Conservation (phyloP, 495 filamentous ascomycete genomes). For the Tuber microsphaerosporum region DNA sequence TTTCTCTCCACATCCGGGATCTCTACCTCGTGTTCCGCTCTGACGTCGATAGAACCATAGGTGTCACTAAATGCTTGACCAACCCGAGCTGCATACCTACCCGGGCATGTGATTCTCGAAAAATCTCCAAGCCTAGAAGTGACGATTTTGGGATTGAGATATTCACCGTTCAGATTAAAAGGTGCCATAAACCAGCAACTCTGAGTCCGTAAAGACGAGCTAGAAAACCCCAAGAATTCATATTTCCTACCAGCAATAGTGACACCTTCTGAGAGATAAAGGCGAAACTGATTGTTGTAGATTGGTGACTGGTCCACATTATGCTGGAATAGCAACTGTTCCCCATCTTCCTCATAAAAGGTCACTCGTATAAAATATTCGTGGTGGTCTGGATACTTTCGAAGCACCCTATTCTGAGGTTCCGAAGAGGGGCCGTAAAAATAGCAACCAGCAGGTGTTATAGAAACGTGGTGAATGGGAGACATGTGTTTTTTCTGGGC, state of each 20-base stretch:
- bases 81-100: conserved; percentile 71
- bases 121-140: conserved; percentile 63
- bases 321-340: conserved; percentile 54
- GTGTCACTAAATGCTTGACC: conserved; percentile 82
- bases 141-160: conserved; percentile 48
- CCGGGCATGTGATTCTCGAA: conserved; percentile 55
- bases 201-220: conserved; percentile 64
- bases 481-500: conserved; percentile 34
- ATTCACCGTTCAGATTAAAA: conserved; percentile 49
- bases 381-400: conserved; percentile 57
- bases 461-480: conserved; percentile 54
- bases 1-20: conserved; percentile 48
- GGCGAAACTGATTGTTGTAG: conserved; percentile 52
- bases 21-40: conserved; percentile 41
- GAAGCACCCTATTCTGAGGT: conserved; percentile 64
- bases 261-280: conserved; percentile 42
- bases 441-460: conserved; percentile 63
- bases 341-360: conserved; percentile 67
- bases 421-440: conserved; percentile 65
- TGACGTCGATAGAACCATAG: conserved; percentile 48
- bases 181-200: conserved; percentile 69
- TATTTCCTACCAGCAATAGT: conserved; percentile 57
- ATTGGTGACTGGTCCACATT: conserved; percentile 51
- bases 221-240: conserved; percentile 70
- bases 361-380: conserved; percentile 63